Evolutionary conservation across 345 rosid species (phyloP).

Genomic region (Clausena lansium): DNA sequence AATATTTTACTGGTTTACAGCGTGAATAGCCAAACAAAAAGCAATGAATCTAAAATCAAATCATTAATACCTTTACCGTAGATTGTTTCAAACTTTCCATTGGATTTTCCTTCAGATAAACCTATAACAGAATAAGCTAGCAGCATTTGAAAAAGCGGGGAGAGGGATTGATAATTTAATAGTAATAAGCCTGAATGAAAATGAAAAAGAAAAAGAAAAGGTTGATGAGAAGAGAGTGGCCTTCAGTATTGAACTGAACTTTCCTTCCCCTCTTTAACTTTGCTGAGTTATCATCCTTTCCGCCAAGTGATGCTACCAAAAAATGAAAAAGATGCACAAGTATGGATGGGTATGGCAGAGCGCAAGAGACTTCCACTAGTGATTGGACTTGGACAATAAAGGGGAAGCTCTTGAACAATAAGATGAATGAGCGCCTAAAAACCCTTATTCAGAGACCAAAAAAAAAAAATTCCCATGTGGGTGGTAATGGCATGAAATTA

Average conservation of each 20-base stretch:
- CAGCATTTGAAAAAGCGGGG: not conserved
- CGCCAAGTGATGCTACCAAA: constrained; percentile 32
- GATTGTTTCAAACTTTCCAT: constrained; percentile 34
- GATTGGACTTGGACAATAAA: not conserved
- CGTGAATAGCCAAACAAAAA: constrained; percentile 9
- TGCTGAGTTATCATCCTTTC: constrained; percentile 50
- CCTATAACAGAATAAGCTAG: constrained; percentile 17
- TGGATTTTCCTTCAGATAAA: constrained; percentile 21
- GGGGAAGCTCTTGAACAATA: not conserved
- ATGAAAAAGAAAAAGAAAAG: no score
- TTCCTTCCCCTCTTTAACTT: constrained; percentile 58
- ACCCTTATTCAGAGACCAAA: not conserved
- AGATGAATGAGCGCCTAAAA: no score
- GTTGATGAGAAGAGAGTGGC: constrained; percentile 20
- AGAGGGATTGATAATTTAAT: not conserved
- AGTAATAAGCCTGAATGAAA: not conserved
- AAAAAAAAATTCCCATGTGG: not conserved
- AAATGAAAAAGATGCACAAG: not conserved
- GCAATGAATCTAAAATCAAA: constrained; percentile 7
- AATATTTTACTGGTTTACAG: not conserved
- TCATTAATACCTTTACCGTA: constrained; percentile 35
- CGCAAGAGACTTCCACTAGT: not conserved
- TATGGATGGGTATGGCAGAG: not conserved
- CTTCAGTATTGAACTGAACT: constrained; percentile 50
- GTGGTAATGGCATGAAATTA: not conserved